These are phyloP conservation scores for Fusarium sp. DNA, from an alignment of 2,329 filamentous ascomycete genomes.

Conservation along the genomic window DNA sequence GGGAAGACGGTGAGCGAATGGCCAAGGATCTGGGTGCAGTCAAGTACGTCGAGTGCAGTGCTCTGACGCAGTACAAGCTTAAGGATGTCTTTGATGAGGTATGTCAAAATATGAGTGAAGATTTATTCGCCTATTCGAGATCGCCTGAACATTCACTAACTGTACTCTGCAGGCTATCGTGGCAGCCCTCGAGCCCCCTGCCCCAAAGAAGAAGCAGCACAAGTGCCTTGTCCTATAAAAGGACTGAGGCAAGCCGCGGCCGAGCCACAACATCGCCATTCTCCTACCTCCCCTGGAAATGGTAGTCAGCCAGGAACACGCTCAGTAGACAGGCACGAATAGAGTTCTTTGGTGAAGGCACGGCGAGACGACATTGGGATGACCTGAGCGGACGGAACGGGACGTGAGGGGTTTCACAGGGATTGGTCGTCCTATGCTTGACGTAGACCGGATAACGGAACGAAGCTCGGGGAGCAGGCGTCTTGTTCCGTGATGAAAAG, in stretches of 20 bases:
- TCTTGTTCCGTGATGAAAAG: slow-evolving; percentile 44
- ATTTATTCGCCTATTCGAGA: background rate
- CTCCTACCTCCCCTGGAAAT: slow-evolving; percentile 36
- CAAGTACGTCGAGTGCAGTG: slow-evolving; percentile 99
- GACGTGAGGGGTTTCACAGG: slow-evolving; percentile 25
- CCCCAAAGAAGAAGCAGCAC: slow-evolving; percentile 82
- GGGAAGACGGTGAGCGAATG: slow-evolving; percentile 95
- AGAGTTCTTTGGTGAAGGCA: slow-evolving; percentile 34
- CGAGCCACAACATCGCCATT: slow-evolving; percentile 26
- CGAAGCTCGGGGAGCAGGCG: slow-evolving; percentile 43
- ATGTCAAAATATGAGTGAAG: slow-evolving; percentile 53
- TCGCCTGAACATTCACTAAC: slow-evolving; percentile 31
- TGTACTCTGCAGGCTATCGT: slow-evolving; percentile 84
- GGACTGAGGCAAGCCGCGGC: slow-evolving; percentile 28
- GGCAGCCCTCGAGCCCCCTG: slow-evolving; percentile 90
- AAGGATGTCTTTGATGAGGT: slow-evolving; percentile 99
- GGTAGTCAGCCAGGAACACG: slow-evolving; percentile 26
- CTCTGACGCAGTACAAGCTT: slow-evolving; percentile 96
- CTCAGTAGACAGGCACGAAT: slow-evolving; percentile 33
- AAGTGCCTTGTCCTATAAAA: slow-evolving; percentile 79
- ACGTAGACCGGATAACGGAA: slow-evolving; percentile 44
- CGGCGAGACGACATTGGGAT: slow-evolving; percentile 34
- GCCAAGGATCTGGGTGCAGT: slow-evolving; percentile 97
- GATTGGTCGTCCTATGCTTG: slow-evolving; percentile 38
- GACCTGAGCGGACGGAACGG: slow-evolving; percentile 31